These are phyloP conservation scores for Prunus persica DNA, from an alignment of 306 rosid species.

Conservation along the genomic window Prunus_persica_NCBIv2 NC_034011.1:1715501-1716000, in stretches of 20 bases:
- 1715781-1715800: no score
- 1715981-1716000: no score
- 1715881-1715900: no score
- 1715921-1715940: no score
- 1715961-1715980: no score
- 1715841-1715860: no score
- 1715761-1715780: neutral
- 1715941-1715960: no score
- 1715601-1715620: slow-evolving; percentile 2
- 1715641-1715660: neutral
- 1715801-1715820: no score
- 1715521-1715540: slow-evolving; percentile 84
- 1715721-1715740: neutral
- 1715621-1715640: neutral
- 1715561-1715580: neutral
- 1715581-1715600: slow-evolving; percentile 2
- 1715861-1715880: no score
- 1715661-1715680: neutral
- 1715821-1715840: no score
- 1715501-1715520: slow-evolving; percentile 79
- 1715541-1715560: slow-evolving; percentile 8
- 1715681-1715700: neutral
- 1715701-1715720: neutral
- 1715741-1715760: neutral
- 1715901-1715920: no score